Evolutionary conservation across 768 basidiomycete species (phyloP), one percentile per base, ranked within the genome.

Genomic region (Suillus decipiens): DNA sequence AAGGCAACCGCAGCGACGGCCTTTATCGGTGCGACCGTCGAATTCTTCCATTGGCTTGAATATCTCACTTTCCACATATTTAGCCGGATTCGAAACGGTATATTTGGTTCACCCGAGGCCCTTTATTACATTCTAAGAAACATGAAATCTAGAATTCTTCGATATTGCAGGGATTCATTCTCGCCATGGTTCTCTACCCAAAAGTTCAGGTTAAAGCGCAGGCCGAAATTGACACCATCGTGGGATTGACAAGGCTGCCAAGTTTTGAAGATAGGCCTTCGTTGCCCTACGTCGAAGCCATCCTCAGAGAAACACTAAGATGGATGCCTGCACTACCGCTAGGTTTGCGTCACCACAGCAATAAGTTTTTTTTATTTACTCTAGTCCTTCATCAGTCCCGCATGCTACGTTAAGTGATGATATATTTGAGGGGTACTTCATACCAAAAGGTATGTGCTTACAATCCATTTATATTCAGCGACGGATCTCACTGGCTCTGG

Each of bases 371-470:
- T 2, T n/a, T n/a, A 14, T 11, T 31, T 14, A 3, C 28, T 42
- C 11, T 43, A 12, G 28, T 45, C 14, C 19, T 37, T 22, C 36
- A 72, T 76, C 65, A n/a, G 24, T 76, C 24, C 72, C 77, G 19
- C 78, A 75, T 56, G 60, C 59, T 42, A 54, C 70, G 4, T 78
- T 76, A 0, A 68, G 74, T 37, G 80, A 81, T 61, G 81, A 82
- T 42, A 54, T 75, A 17, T 83, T 81, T 57, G 71, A 77, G 41
- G 77, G 78, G 11, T 81, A 81, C 51, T 70, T 81, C 1, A 88
- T 88, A 60, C 86, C 86, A 7, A 79, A 79, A 61, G 86, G 86
- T 65, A n/a, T n/a, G 66, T 41, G 2, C 11, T 8, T 11, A 57
- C 34, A 36, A n/a, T 22, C 22, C 36, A 17, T 8, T 57, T 2